A percentile compares a stretch with the other conserved stretches of the same genome.
Conservation (phyloP, 2,329 filamentous ascomycete genomes). For the Arthrinium phaeospermum region DNA sequence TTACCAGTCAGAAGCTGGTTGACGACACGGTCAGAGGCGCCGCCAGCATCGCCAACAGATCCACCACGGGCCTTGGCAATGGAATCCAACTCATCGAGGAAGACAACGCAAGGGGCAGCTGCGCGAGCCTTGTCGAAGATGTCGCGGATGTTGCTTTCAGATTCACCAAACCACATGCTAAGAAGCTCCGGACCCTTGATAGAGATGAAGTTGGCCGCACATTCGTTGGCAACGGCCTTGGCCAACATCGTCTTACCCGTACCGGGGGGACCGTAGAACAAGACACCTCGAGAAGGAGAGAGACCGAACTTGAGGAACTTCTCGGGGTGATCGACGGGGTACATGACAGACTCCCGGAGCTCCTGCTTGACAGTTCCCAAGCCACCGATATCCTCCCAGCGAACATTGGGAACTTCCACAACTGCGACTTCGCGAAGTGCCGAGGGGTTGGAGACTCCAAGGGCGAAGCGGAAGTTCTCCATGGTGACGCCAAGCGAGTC, state of each 20-base stretch:
- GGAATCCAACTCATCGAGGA: conserved; percentile 97
- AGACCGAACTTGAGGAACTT: conserved; percentile 99
- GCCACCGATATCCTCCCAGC: conserved; percentile 99
- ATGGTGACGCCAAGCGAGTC: conserved; percentile 98
- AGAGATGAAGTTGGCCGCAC: conserved; percentile 98
- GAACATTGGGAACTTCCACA: conserved; percentile 98
- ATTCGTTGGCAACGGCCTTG: conserved; percentile 99
- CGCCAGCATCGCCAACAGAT: conserved; percentile 92
- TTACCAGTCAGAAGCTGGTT: conserved; percentile 97
- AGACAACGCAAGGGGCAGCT: conserved; percentile 96
- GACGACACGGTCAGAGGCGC: conserved; percentile 98
- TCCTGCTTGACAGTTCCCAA: conserved; percentile 98
- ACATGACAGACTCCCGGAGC: conserved; percentile 98
- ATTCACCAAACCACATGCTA: conserved; percentile 99
- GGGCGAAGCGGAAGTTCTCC: conserved; percentile 99
- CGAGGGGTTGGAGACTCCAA: conserved; percentile 97
- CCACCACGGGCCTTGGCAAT: conserved; percentile 99
- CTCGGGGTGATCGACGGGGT: conserved; percentile 98
- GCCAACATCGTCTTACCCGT: conserved; percentile 99
- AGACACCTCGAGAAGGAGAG: conserved; percentile 94
- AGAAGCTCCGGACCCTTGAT: conserved; percentile 98
- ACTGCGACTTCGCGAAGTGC: conserved; percentile 98
- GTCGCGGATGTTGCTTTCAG: conserved; percentile 98
- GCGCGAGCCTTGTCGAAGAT: conserved; percentile 99
- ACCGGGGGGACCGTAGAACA: conserved; percentile 99